A percentile compares a stretch with the other conserved stretches of the same genome.
Evolutionary conservation across 2,329 filamentous ascomycete species (phyloP).

Genomic region (Aspergillus spinulosporus): DNA sequence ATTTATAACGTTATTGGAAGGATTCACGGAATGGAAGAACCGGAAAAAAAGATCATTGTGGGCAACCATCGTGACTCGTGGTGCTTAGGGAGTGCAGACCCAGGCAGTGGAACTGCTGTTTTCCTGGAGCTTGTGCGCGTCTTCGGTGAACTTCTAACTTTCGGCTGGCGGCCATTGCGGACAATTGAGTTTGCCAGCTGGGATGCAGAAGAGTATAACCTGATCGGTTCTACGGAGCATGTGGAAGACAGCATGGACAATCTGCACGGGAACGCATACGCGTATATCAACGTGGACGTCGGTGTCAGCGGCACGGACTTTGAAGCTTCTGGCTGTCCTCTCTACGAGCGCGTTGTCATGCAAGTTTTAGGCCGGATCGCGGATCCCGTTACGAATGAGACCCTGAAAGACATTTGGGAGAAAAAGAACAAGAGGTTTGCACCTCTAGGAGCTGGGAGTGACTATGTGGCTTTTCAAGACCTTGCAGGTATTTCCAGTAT

Average conservation of each 20-base stretch:
- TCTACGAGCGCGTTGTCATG: constrained; percentile 71
- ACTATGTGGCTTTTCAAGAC: constrained; percentile 88
- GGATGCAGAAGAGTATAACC: constrained; percentile 91
- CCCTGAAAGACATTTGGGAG: constrained; percentile 75
- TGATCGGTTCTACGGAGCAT: constrained; percentile 90
- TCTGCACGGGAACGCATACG: constrained; percentile 72
- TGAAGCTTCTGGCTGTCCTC: constrained; percentile 74
- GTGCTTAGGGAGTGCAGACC: constrained; percentile 83
- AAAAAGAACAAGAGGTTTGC: constrained; percentile 59
- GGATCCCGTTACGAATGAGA: constrained; percentile 71
- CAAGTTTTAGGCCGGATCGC: constrained; percentile 73
- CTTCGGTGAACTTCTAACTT: constrained; percentile 72
- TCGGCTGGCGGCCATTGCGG: constrained; percentile 87
- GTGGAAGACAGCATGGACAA: constrained; percentile 79
- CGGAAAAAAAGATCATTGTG: constrained; percentile 79
- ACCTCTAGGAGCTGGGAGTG: constrained; percentile 71
- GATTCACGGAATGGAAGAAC: constrained; percentile 80
- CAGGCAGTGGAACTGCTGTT: constrained; percentile 84
- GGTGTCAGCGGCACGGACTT: constrained; percentile 76
- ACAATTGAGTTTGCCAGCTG: constrained; percentile 96
- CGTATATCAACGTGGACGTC: constrained; percentile 88
- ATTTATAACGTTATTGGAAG: constrained; percentile 91
- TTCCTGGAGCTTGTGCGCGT: constrained; percentile 86
- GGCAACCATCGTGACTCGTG: constrained; percentile 93
- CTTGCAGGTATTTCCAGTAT: constrained; percentile 86